Evolutionary conservation across 1,284 basidiomycete genomes (phyloP), one percentile per base, ranked within the genome.

Genomic region (Ceratobasidium papillatum): DNA sequence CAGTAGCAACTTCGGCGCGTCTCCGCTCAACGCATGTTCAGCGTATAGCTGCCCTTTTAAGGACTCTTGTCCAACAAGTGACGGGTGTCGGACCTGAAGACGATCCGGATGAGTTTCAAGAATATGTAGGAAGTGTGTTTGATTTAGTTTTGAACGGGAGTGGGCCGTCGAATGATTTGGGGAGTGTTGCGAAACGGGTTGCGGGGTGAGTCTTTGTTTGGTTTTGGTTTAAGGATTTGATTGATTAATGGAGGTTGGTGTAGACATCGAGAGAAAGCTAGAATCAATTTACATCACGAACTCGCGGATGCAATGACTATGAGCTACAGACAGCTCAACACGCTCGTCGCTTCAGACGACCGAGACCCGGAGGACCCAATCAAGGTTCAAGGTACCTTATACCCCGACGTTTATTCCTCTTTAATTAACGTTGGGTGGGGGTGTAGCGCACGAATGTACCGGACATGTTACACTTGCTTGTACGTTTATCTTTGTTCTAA

Each of bases 391-490:
- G 73, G 65, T 51, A 4, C 56, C 64, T n/a, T 36, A 64, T 47
- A 47, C 19, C 51, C 45, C 34, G 49, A 11, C 74, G 27, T 75
- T 75, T 27, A 52, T 51, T 54, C 58, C 75, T 2, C 74, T 74
- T 63, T 11, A 43, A 59, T 34, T 47, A n/a, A 54, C n/a, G 58
- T 17, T 41, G 72, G 49, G 58, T 9, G 74, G 91, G 5, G 32
- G 2, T 47, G 43, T 62, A 72, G 90, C 80, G 83, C 66, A 86
- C 88, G 14, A 87, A 83, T 66, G 82, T 93, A 34, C 89, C 91
- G 1, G 87, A 88, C 78, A 91, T 93, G 81, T 79, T 94, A 3
- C 90, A 91, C 74, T 84, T 93, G 59, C 83, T 93, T 69, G 91
- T 92, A 81, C 76, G 86, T 78, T 62, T n/a, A 9, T 7, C 59